Conservation (phyloP, 2,329 filamentous ascomycete genomes). For the Fusarium sp. region DNA sequence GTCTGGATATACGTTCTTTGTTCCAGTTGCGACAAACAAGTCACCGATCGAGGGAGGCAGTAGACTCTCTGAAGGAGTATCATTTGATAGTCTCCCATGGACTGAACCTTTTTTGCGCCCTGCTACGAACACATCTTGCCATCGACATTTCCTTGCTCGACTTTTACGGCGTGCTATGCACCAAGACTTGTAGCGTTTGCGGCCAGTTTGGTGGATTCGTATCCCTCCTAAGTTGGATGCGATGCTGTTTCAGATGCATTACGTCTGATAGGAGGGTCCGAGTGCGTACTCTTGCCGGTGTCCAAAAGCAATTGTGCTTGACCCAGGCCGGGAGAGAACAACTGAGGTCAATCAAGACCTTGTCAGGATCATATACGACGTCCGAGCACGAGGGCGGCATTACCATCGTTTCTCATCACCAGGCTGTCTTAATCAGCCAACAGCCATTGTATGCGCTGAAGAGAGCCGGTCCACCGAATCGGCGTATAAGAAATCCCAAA, state of each 20-base stretch:
- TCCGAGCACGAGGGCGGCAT: not conserved
- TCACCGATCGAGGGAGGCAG: slow-evolving; percentile 43
- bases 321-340: not conserved
- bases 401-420: not conserved
- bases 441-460: no score
- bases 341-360: not conserved
- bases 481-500: not conserved
- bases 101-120: slow-evolving; percentile 50
- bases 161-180: slow-evolving; percentile 46
- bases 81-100: slow-evolving; percentile 42
- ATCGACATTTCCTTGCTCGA: slow-evolving; percentile 41
- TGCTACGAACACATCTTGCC: slow-evolving; percentile 49
- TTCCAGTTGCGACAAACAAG: no score
- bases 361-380: not conserved
- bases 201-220: slow-evolving; percentile 44
- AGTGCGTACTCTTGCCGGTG: not conserved
- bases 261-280: no score
- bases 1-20: no score
- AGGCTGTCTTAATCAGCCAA: not conserved
- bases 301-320: not conserved
- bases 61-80: slow-evolving; percentile 48
- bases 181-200: slow-evolving; percentile 46
- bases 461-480: no score
- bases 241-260: slow-evolving; percentile 50
- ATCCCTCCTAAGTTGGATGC: slow-evolving; percentile 44